phyloP scores from a whole-genome alignment of 164 flowering plant genomes.

The Magnolia changhungtana region DNA sequence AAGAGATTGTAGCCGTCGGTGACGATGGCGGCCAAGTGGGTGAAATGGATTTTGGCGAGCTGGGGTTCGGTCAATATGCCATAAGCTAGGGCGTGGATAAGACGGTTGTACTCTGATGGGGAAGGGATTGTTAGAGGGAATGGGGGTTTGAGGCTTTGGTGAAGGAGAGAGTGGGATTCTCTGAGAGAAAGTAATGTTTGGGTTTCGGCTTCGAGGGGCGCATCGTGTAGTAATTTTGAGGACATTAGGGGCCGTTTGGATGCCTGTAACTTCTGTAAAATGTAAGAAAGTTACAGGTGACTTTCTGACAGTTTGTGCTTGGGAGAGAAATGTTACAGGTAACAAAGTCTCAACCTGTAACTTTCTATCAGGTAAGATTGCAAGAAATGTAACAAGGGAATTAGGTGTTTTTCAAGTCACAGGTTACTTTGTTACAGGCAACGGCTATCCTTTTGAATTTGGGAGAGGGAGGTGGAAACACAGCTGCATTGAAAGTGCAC shows the following conservation, averaged over 20 bases:
- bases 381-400: no score
- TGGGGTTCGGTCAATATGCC: slow-evolving; percentile 59
- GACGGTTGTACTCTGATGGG: slow-evolving; percentile 42
- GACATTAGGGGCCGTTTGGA: slow-evolving; percentile 19
- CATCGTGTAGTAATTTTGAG: slow-evolving; percentile 26
- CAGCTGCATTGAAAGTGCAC: no score
- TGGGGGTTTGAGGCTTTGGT: slow-evolving; percentile 41
- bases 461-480: no score
- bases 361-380: no score
- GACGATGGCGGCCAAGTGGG: slow-evolving; percentile 64
- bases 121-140: slow-evolving; percentile 43
- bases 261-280: no score
- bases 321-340: background rate
- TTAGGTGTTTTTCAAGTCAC: no score
- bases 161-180: slow-evolving; percentile 38
- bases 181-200: slow-evolving; percentile 34
- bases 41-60: slow-evolving; percentile 44
- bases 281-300: no score
- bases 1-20: slow-evolving; percentile 70
- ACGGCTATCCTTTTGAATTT: no score
- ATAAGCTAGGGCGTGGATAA: slow-evolving; percentile 60
- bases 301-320: no score
- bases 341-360: no score
- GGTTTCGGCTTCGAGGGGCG: slow-evolving; percentile 42
- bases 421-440: no score